These are phyloP conservation scores for Sporothrix euskadiensis DNA, from an alignment of 2,329 filamentous ascomycete genomes.

Conservation along the genomic window DNA sequence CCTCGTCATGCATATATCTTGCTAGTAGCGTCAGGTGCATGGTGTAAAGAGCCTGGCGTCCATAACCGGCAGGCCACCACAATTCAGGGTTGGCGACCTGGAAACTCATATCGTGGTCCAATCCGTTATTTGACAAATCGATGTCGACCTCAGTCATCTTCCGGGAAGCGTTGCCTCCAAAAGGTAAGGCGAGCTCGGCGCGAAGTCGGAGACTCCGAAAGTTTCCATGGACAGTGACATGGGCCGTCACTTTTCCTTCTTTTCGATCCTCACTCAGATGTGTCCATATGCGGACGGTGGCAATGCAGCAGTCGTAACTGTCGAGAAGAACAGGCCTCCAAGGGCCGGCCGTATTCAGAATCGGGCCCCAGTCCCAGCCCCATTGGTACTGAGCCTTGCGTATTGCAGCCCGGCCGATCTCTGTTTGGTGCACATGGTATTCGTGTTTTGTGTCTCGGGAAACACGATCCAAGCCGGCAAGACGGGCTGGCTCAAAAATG, in stretches of 20 bases:
- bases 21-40: background rate
- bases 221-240: background rate
- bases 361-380: constrained; percentile 75
- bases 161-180: background rate
- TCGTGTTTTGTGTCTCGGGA: constrained; percentile 62
- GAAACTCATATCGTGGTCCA: background rate
- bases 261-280: constrained; percentile 45
- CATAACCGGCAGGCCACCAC: constrained; percentile 28
- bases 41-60: constrained; percentile 16
- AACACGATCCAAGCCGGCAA: constrained; percentile 61
- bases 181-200: background rate
- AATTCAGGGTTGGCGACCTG: background rate
- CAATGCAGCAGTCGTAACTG: constrained; percentile 64
- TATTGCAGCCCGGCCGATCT: constrained; percentile 59
- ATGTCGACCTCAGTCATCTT: background rate
- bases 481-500: constrained; percentile 64
- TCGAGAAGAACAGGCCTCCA: constrained; percentile 75
- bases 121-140: background rate
- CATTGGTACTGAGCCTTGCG: constrained; percentile 71
- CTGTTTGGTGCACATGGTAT: constrained; percentile 68
- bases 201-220: background rate
- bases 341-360: constrained; percentile 65
- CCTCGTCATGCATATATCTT: background rate
- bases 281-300: constrained; percentile 50
- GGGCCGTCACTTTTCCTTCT: background rate